phyloP scores from a whole-genome alignment of 2,329 filamentous ascomycete genomes.

The Cadophora sp. region DNA sequence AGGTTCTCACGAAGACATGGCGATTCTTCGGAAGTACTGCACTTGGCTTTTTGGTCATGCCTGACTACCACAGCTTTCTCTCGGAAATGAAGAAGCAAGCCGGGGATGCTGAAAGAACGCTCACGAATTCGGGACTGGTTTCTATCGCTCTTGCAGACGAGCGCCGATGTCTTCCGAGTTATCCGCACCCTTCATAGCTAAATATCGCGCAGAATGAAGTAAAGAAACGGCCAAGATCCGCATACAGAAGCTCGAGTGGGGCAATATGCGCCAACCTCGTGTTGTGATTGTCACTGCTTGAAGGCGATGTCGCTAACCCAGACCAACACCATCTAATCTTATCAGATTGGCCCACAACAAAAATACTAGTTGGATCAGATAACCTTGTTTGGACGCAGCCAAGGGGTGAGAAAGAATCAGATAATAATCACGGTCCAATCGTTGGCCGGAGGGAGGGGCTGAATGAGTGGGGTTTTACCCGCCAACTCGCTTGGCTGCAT shows the following conservation, averaged over 20 bases:
- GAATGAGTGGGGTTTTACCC: slow-evolving; percentile 1
- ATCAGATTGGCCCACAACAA: slow-evolving; percentile 27
- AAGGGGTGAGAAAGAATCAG: slow-evolving; percentile 3
- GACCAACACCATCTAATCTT: slow-evolving; percentile 32
- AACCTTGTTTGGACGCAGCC: slow-evolving; percentile 19
- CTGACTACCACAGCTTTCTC: not conserved
- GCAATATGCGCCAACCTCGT: slow-evolving; percentile 18
- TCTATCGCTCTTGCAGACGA: not conserved
- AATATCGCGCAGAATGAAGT: not conserved
- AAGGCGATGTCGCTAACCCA: not conserved
- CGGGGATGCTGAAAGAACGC: not conserved
- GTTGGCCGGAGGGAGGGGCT: not conserved
- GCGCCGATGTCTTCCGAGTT: slow-evolving; percentile 5
- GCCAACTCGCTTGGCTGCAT: slow-evolving; percentile 18
- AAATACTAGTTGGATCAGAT: slow-evolving; percentile 23
- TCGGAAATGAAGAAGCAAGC: not conserved
- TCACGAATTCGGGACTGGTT: not conserved
- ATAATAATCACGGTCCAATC: slow-evolving; percentile 8
- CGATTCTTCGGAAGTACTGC: not conserved
- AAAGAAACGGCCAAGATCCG: slow-evolving; percentile 11
- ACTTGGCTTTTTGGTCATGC: not conserved
- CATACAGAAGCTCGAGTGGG: not conserved
- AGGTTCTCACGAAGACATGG: not conserved
- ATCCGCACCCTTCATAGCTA: not conserved
- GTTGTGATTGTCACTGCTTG: not conserved